Base-by-base conservation (phyloP, 345 rosid genomes). In the Noccaea caerulescens region DNA sequence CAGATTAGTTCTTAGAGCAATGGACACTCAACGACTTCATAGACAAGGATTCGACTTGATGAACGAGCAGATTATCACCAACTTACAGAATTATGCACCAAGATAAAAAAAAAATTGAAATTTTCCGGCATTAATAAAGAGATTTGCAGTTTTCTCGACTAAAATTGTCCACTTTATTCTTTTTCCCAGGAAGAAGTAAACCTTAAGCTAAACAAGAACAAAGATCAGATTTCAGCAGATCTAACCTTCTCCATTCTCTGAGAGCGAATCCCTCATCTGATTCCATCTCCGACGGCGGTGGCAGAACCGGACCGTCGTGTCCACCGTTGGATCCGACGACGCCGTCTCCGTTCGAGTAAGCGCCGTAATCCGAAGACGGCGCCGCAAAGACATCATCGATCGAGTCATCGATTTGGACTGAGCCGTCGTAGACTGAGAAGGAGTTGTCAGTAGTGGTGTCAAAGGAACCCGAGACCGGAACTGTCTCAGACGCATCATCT, bases 171-270 rank as follows among this genome's bases (percentile, higher is more conserved):
- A 58, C n/a, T 55, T 56, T 25, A 64, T 1, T 25, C 13, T 12
- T 1, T 54, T 38, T 36, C 10, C 36, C 43, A 23, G 39, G 23
- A 4, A 36, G 1, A 14, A 68, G 60, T 44, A 56, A 20, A 34
- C 3, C 30, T 13, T 37, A 63, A 43, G 45, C 36, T 43, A 14
- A 61, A 54, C 37, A n/a, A n/a, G 41, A 49, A 23, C 0, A 11
- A 20, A 56, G 12, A 34, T 4, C 4, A 41, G 36, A 56, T 6
- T 47, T 0, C 4, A 20, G 27, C 51, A 65, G 58, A 84, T 76
- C 72, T 71, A 57, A 92, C 98, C 93, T 87, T 83, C 96, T 83
- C 98, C 96, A 92, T 66, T 92, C 93, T 68, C 83, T 78, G 27
- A 89, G 84, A 64, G 89, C 85, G 43, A 75, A 32, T 14, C 91